Percentiles rank a stretch among this genome's conserved stretches.
Conservation (phyloP, 768 basidiomycete genomes). For the Termitomyces sp. region DNA sequence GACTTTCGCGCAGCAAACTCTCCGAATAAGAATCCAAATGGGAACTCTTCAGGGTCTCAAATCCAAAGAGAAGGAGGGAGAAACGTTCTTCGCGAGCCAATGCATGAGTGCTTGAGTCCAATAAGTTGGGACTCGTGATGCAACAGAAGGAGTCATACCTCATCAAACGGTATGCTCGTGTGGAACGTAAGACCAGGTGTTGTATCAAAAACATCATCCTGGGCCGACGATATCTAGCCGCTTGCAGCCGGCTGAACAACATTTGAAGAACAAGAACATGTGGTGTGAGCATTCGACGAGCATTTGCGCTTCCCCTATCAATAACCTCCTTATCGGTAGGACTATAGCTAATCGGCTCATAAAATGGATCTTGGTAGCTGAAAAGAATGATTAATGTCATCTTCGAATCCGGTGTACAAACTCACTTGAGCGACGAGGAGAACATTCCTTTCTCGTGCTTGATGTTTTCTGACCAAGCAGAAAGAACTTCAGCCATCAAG, state of each 20-base stretch:
- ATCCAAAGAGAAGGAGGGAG: slow-evolving; percentile 87
- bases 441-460: slow-evolving; percentile 78
- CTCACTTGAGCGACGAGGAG: slow-evolving; percentile 75
- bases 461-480: slow-evolving; percentile 85
- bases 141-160: slow-evolving; percentile 48
- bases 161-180: slow-evolving; percentile 59
- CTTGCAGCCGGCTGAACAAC: slow-evolving; percentile 88
- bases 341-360: slow-evolving; percentile 78
- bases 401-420: slow-evolving; percentile 6
- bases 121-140: not conserved
- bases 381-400: not conserved
- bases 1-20: slow-evolving; percentile 59
- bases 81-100: slow-evolving; percentile 88
- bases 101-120: slow-evolving; percentile 69
- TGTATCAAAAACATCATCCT: slow-evolving; percentile 84
- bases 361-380: slow-evolving; percentile 90
- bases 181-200: slow-evolving; percentile 78
- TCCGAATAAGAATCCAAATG: slow-evolving; percentile 82
- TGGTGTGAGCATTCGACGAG: slow-evolving; percentile 72
- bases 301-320: slow-evolving; percentile 63
- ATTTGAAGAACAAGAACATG: slow-evolving; percentile 84
- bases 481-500: slow-evolving; percentile 78
- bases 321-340: slow-evolving; percentile 86
- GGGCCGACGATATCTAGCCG: slow-evolving; percentile 82
- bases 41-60: slow-evolving; percentile 87